Evolutionary conservation across 2,329 filamentous ascomycete genomes (phyloP), one percentile per base, ranked within the genome.

Genomic region (Fusarium sp.): DNA sequence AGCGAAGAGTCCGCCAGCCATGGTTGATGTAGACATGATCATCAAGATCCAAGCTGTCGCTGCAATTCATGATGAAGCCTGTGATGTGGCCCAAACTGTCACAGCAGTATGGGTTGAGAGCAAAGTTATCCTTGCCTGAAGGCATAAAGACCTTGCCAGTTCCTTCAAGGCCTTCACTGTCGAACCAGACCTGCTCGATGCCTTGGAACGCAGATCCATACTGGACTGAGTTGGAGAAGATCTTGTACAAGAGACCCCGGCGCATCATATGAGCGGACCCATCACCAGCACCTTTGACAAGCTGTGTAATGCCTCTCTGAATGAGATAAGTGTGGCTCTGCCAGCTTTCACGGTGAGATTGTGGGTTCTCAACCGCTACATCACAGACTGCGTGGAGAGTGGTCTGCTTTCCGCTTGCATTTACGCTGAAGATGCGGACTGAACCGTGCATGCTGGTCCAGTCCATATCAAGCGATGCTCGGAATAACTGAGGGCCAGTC

Each of bases 11-110:
- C 38, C 86, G 85, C 89, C 89, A 90, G 38, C 88, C 88, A 73
- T 90, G 89, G 18, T 88, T 89, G 75, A 91, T 88, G 79, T 85
- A 90, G 56, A 90, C 87, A 9, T 87, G 88, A 69, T 90, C 88
- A n/a, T 89, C 82, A 21, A 84, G 86, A 1, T 76, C 77, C 43
- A 60, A 16, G 12, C 64, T 74, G 3, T 90, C 88, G 12, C 87
- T 87, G 13, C 85, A 88, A 72, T 91, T 91, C 80, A 90, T 84
- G 66, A 90, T 87, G 80, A 91, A 91, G 28, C 89, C 89, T 0
- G 88, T 88, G 61, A 90, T 85, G 71, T 90, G 88, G 64, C 87
- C 87, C 64, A 88, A 77, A 61, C 87, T 89, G 75, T 91, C 89
- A 59, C 91, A 88, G 84, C 87, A 90, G 79, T 88, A 88, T 0